These are phyloP conservation scores for Yamadazyma buinensis DNA, from an alignment of 1,139 yeast species.

Conservation along the genomic window DNA sequence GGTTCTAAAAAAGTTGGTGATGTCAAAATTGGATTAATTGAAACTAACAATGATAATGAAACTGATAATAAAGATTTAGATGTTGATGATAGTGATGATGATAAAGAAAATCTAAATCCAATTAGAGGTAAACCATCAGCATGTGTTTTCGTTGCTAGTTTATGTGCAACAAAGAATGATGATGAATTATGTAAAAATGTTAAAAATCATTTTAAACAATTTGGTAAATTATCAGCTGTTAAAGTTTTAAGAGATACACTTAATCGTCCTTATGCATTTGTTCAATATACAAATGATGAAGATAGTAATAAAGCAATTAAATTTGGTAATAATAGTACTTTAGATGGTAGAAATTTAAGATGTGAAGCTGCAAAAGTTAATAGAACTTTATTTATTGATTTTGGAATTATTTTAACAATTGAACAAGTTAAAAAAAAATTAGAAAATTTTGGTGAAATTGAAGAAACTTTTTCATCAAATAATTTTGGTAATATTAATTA, in stretches of 20 bases:
- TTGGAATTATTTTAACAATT: constrained; percentile 21
- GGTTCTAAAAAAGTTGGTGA: neutral
- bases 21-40: neutral
- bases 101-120: constrained; percentile 4
- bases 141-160: constrained; percentile 85
- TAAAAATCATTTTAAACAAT: constrained; percentile 56
- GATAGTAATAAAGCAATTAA: constrained; percentile 69
- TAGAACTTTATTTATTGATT: constrained; percentile 65
- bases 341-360: constrained; percentile 74
- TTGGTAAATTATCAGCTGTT: constrained; percentile 71
- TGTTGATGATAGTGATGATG: constrained; percentile 1
- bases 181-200: constrained; percentile 70
- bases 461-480: constrained; percentile 56
- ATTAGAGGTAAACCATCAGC: constrained; percentile 59
- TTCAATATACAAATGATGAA: constrained; percentile 69
- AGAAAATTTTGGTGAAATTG: constrained; percentile 67
- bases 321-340: constrained; percentile 62
- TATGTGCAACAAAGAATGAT: constrained; percentile 60
- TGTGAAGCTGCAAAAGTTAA: constrained; percentile 92
- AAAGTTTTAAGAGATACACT: constrained; percentile 81
- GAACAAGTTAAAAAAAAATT: constrained; percentile 36
- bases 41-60: neutral
- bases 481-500: constrained; percentile 26
- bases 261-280: constrained; percentile 91
- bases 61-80: too few relatives aligned